These are phyloP conservation scores for Neurospora pannonica DNA, from an alignment of 495 filamentous ascomycete genomes.

Conservation along the genomic window DNA sequence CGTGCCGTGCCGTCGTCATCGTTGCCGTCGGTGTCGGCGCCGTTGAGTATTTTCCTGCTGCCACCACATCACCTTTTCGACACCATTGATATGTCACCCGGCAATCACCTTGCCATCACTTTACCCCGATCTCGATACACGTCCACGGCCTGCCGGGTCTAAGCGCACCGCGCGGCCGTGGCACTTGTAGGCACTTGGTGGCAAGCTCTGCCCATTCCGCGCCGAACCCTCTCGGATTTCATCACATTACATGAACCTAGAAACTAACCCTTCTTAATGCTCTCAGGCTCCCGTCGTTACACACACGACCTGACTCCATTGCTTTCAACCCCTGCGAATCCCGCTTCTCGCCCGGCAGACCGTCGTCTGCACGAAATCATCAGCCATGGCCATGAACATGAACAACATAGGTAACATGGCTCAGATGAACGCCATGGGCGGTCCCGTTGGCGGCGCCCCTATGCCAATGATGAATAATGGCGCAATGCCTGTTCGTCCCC, in stretches of 20 bases:
- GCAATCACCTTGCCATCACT: neutral
- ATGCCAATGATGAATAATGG: slow-evolving; percentile 69
- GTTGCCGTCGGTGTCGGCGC: neutral
- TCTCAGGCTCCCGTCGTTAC: neutral
- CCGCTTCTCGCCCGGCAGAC: slow-evolving; percentile 20
- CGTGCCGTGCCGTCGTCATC: neutral
- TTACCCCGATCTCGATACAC: neutral
- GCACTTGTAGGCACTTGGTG: neutral
- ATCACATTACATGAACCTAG: neutral
- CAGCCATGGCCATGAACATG: slow-evolving; percentile 65
- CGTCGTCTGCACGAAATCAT: slow-evolving; percentile 17
- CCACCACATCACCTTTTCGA: neutral
- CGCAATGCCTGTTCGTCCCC: slow-evolving; percentile 24
- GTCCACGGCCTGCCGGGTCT: slow-evolving; percentile 14
- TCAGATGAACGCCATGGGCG: slow-evolving; percentile 54
- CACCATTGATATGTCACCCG: neutral
- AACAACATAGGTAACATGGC: slow-evolving; percentile 42
- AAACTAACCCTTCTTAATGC: neutral
- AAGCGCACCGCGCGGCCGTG: slow-evolving; percentile 10
- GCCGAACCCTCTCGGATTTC: neutral
- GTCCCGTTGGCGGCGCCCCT: slow-evolving; percentile 49
- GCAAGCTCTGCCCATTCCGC: neutral
- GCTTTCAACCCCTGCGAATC: slow-evolving; percentile 6
- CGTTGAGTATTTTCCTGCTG: neutral
- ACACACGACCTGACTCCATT: neutral